Base-by-base conservation (phyloP, 1,284 basidiomycete species). In the Leccinum huronense region DNA sequence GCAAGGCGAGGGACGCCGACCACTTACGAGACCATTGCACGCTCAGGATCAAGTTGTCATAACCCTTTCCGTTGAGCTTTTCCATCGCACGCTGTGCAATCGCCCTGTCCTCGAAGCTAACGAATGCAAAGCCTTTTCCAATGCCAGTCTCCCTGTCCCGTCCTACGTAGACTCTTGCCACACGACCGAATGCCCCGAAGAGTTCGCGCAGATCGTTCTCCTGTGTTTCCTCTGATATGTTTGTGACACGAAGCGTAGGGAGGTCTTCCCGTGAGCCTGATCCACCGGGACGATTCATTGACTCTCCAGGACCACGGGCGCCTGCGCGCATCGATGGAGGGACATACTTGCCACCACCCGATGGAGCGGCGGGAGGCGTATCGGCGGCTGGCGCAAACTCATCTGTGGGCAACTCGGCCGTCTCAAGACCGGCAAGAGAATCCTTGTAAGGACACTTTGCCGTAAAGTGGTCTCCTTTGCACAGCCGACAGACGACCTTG, bases 401-500 rank as follows among this genome's bases (percentile, higher is more conserved):
- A n/a, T 87, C 86, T 64, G 84, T 80, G 19, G 81, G 79, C 0
- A 84, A 78, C 2, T 84, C 84, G 3, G 81, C 76, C 27, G 79
- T 83, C 59, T 93, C 90, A 60, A 94, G 83, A 11, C 91, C 93
- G 23, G 91, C 86, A 11, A 94, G 86, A 23, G 93, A 93, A 71
- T 98, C 96, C 79, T 95, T 97, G 86, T 97, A 97, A 11, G 97
- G 97, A 85, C 97, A 99, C 78, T 96, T 95, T 66, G 95, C 92
- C 11, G 97, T 99, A 79, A 96, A 99, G 81, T 99, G 97, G 70
- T 93, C 93, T 63, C 97, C 97, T 77, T 97, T 95, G 81, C 97
- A 99, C 65, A 97, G 80, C 71, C 97, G 88, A 84, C 97, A 99
- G 60, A 86, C 81, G 68, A 99, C 94, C 73, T 95, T 94, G 77